phyloP scores from a whole-genome alignment of 2,329 filamentous ascomycete species.

The Penicillium sp. region DNA sequence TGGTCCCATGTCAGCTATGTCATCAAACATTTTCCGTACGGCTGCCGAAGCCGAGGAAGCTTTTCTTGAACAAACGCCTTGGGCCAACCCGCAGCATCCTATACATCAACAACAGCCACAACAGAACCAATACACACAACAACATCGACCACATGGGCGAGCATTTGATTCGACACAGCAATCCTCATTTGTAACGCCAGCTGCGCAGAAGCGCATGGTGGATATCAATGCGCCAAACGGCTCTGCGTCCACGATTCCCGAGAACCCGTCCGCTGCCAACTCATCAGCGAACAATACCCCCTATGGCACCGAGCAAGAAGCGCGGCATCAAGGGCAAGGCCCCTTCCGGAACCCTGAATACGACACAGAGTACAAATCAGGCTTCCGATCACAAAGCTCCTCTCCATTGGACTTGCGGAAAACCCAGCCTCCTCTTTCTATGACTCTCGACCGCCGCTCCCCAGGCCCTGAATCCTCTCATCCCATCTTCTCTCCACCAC shows the following conservation, averaged over 20 bases:
- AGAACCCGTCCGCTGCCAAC: constrained; percentile 41
- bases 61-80: constrained; percentile 84
- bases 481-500: constrained; percentile 34
- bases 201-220: constrained; percentile 44
- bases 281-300: constrained; percentile 47
- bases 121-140: constrained; percentile 45
- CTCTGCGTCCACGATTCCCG: constrained; percentile 48
- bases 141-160: constrained; percentile 31
- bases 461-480: constrained; percentile 20
- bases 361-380: constrained; percentile 34
- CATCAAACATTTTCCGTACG: constrained; percentile 37
- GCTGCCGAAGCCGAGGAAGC: constrained; percentile 79
- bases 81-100: constrained; percentile 85
- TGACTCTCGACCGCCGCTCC: constrained; percentile 28
- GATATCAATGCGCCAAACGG: constrained; percentile 45
- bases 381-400: constrained; percentile 38
- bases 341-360: constrained; percentile 33
- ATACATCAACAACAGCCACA: constrained; percentile 56
- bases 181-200: constrained; percentile 42
- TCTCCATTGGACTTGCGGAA: constrained; percentile 42
- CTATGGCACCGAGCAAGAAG: constrained; percentile 39
- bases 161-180: constrained; percentile 36
- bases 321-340: constrained; percentile 22
- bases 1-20: constrained; percentile 32
- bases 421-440: constrained; percentile 31